Base-by-base conservation (phyloP, 192 early-diverging fungal species). In the Umbelopsis isabellina region DNA sequence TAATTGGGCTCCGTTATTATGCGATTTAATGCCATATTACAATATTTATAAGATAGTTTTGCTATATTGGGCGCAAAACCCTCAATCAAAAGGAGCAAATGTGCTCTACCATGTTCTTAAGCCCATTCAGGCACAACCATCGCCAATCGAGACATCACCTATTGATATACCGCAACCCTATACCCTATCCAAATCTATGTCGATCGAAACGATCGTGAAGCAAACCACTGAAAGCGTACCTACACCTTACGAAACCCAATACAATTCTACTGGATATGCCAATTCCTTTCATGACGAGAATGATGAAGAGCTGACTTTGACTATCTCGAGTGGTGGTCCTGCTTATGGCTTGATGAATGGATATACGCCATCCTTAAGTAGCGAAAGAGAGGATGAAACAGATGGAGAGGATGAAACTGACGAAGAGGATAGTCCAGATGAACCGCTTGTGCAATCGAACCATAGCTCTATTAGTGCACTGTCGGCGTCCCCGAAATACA, bases 21-120 rank as follows among this genome's bases (percentile, higher is more conserved):
- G 81, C 20, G 71, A 75, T 21, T 72, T 79, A 30, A 79, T 81
- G 44, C 84, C 81, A 9, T 80, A 80, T 35, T 88, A 88, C 55
- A 83, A 83, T 75, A 61, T 88, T 6, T 82, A 79, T 41, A 83
- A 86, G 41, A 49, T 88, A 2, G 20, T 78, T 15, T 77, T 88
- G 35, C 74, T 88, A 10, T 88, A 85, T 74, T 88, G 86, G 86
- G 86, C 86, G 35, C 86, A 88, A 45, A 84, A 76, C 50, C 71
- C 74, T 30, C 76, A 75, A 41, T 81, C 80, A n/a, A 77, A 79
- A 20, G 86, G 86, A 18, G 86, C 86, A 3, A 76, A 78, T 2
- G 48, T 84, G 5, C 49, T 88, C 21, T 83, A 83, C 55, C 27
- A 61, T 61, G 37, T 61, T 18, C 30, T 61, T 35, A 23, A 12